Conservation (phyloP, 805 yeast species). For the Saccharomycopsis schoenii region DNA sequence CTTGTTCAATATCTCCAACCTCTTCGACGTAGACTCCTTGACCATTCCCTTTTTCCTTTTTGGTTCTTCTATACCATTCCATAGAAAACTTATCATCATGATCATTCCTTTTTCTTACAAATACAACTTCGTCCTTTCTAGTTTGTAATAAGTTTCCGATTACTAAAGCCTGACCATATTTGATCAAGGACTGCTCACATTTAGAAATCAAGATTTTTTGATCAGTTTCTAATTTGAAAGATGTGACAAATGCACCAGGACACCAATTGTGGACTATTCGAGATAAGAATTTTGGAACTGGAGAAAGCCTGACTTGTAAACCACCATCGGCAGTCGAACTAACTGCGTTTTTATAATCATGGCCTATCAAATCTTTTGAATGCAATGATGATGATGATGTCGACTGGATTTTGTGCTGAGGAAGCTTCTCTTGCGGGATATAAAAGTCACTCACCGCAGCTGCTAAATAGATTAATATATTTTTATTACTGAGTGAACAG, state of each 20-base stretch:
- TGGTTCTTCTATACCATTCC: slow-evolving; percentile 43
- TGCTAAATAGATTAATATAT: slow-evolving; percentile 70
- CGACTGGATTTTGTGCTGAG: slow-evolving; percentile 85
- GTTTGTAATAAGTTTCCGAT: slow-evolving; percentile 90
- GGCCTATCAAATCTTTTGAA: neutral
- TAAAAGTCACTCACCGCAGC: slow-evolving; percentile 98
- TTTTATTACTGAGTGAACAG: slow-evolving; percentile 35
- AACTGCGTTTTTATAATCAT: neutral
- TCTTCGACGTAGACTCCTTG: neutral
- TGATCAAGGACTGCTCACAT: slow-evolving; percentile 64
- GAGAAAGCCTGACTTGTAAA: slow-evolving; percentile 79
- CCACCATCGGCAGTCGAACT: slow-evolving; percentile 39
- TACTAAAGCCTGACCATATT: slow-evolving; percentile 88
- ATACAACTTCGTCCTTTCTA: slow-evolving; percentile 78
- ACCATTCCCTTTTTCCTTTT: neutral
- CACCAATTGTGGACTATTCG: slow-evolving; percentile 92
- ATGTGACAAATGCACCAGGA: slow-evolving; percentile 85
- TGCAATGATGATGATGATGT: neutral
- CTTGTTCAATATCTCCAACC: slow-evolving; percentile 46
- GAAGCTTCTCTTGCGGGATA: slow-evolving; percentile 73
- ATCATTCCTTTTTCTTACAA: slow-evolving; percentile 46
- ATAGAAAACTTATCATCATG: slow-evolving; percentile 22
- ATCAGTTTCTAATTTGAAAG: slow-evolving; percentile 93
- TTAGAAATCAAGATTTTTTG: slow-evolving; percentile 55
- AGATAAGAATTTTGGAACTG: slow-evolving; percentile 89